Evolutionary conservation across 2,329 filamentous ascomycete genomes (phyloP).

Genomic region (Aschersonia sp.): DNA sequence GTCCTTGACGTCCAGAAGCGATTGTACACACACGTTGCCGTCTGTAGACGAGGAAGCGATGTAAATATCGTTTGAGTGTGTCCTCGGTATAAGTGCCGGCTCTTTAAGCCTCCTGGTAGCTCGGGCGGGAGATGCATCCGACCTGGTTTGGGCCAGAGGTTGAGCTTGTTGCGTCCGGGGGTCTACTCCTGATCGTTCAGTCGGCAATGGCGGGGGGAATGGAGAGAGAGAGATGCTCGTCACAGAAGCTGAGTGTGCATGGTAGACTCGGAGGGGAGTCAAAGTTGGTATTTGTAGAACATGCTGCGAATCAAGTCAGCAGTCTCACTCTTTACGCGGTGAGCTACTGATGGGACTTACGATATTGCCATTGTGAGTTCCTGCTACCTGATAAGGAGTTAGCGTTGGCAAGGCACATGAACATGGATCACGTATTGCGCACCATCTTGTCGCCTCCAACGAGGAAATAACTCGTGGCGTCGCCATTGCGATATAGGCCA

Average conservation of each 20-base stretch:
- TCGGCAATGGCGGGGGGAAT: slow-evolving; percentile 45
- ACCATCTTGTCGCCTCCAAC: slow-evolving; percentile 97
- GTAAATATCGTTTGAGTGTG: slow-evolving; percentile 79
- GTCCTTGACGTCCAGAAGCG: slow-evolving; percentile 74
- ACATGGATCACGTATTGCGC: background rate
- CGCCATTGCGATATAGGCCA: slow-evolving; percentile 80
- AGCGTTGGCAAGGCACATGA: background rate
- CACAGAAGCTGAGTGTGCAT: slow-evolving; percentile 83
- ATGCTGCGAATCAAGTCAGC: slow-evolving; percentile 39
- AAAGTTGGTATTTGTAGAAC: slow-evolving; percentile 73
- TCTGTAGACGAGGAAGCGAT: slow-evolving; percentile 91
- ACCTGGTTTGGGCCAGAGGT: slow-evolving; percentile 15
- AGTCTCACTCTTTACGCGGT: background rate
- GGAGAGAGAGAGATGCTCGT: slow-evolving; percentile 86
- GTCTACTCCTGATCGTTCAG: slow-evolving; percentile 25
- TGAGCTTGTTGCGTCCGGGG: slow-evolving; percentile 20
- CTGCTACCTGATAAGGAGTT: slow-evolving; percentile 53
- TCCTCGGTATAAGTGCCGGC: slow-evolving; percentile 47
- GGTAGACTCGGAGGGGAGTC: slow-evolving; percentile 70
- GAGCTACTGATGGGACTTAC: slow-evolving; percentile 35
- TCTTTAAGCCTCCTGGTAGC: slow-evolving; percentile 37
- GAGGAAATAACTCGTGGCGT: slow-evolving; percentile 82
- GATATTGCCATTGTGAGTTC: slow-evolving; percentile 93
- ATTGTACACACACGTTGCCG: slow-evolving; percentile 86
- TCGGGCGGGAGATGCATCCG: slow-evolving; percentile 29